Base-by-base conservation (phyloP, 306 rosid genomes). In the Hylodesmum podocarpum region DNA sequence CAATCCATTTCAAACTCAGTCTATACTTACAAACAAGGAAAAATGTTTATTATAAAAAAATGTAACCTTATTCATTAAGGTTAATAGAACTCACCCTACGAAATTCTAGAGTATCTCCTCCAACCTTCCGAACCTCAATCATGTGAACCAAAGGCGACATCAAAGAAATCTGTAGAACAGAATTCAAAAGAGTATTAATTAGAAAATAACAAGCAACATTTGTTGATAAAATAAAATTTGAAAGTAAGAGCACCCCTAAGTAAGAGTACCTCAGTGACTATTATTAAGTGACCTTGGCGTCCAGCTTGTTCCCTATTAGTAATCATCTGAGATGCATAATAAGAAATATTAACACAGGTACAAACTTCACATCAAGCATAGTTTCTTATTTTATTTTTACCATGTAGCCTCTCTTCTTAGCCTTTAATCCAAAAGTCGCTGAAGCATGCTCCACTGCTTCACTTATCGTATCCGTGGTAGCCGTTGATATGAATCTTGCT, bases 101-200 rank as follows among this genome's bases (percentile, higher is more conserved):
- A 80, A 92, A 92, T 83, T 92, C 94, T 67, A 90, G 67, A 69
- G 91, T 88, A 59, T 92, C 96, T 71, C 97, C 97, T 14, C 82
- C 87, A 4, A 90, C 80, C 81, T 90, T 90, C 57, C 94, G 91
- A 31, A 93, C 78, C 82, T 90, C 94, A 76, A 93, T 94, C 88
- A 93, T 86, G 84, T 81, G 79, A 70, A 83, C 86, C 2, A 88
- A 82, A 58, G 96, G 92, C 39, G 87, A 96, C 68, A 93, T 86
- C 88, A 90, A 92, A 78, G 84, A 84, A 55, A 93, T 76, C 97
- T 92, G 90, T 10, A 75, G 54, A 77, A 70, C 18, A 24, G 12
- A 64, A 65, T 53, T 53, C 4, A 9, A 53, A 18, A 19, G 7
- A 1, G 33, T 6, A 29, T 65, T 4, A 82, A 31, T 10, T 68